Conservation (phyloP, 257 asterid genomes). For the Agastache rugosa region DNA sequence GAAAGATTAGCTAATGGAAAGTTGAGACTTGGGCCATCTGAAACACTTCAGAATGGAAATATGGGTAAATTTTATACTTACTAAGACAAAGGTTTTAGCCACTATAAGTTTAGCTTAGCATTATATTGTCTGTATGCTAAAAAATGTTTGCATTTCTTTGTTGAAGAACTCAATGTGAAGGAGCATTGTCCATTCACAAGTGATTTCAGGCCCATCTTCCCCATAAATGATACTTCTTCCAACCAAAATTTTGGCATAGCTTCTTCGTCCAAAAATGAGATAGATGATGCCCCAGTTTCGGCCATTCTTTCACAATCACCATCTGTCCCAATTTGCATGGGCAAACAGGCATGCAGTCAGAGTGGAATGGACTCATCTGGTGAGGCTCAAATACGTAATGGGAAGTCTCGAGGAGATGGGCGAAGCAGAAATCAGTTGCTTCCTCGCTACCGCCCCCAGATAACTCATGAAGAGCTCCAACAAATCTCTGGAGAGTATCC, state of each 20-base stretch:
- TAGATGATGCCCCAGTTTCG: slow-evolving; percentile 49
- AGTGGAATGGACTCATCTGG: slow-evolving; percentile 51
- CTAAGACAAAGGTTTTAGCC: slow-evolving; percentile 9
- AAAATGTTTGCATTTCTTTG: slow-evolving; percentile 33
- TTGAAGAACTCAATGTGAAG: slow-evolving; percentile 60
- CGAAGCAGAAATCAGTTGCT: slow-evolving; percentile 67
- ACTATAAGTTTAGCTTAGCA: slow-evolving; percentile 20
- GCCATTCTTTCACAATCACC: slow-evolving; percentile 43
- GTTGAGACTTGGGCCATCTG: slow-evolving; percentile 53
- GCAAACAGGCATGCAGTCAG: slow-evolving; percentile 50
- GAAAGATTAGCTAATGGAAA: slow-evolving; percentile 59
- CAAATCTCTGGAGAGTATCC: slow-evolving; percentile 85
- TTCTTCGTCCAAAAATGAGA: slow-evolving; percentile 55
- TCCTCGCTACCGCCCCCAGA: slow-evolving; percentile 74
- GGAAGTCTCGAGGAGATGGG: slow-evolving; percentile 58
- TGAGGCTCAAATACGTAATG: slow-evolving; percentile 56
- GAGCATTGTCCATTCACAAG: slow-evolving; percentile 52
- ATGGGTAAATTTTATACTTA: slow-evolving; percentile 51
- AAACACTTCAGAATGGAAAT: slow-evolving; percentile 57
- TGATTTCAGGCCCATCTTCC: slow-evolving; percentile 45
- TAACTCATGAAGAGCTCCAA: slow-evolving; percentile 69
- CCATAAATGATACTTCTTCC: slow-evolving; percentile 49
- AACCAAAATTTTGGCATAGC: slow-evolving; percentile 42
- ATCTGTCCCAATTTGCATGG: slow-evolving; percentile 41
- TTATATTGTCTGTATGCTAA: slow-evolving; percentile 11